Conservation (phyloP, 108 stramenopile genomes). For the Chaetoceros tenuissimus region DNA sequence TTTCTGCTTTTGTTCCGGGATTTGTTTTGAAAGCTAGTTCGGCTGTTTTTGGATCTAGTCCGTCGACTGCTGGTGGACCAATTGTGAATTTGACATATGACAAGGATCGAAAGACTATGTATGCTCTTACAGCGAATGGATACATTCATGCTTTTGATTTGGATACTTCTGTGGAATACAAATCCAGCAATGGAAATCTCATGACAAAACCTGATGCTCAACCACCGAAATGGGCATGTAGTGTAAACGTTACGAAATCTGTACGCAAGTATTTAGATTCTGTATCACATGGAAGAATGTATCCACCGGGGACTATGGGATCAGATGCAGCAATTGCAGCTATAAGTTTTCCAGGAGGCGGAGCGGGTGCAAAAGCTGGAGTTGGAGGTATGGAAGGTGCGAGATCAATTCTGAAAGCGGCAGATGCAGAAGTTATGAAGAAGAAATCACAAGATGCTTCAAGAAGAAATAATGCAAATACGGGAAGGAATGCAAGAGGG, state of each 20-base stretch:
- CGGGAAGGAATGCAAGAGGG: constrained; percentile 17
- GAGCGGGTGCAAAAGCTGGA: constrained; percentile 63
- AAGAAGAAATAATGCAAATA: constrained; percentile 7
- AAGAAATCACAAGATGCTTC: constrained; percentile 12
- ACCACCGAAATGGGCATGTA: constrained; percentile 40
- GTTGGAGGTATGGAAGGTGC: constrained; percentile 89
- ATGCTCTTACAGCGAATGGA: constrained; percentile 65
- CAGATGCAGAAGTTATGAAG: constrained; percentile 32
- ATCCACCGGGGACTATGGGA: constrained; percentile 34
- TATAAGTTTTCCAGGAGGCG: constrained; percentile 65
- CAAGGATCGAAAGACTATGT: constrained; percentile 57
- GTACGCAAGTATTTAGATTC: constrained; percentile 67
- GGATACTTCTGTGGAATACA: not conserved
- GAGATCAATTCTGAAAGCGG: constrained; percentile 50
- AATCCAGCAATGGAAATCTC: not conserved
- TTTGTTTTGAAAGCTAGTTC: constrained; percentile 31
- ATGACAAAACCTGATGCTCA: not conserved
- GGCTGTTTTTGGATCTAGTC: constrained; percentile 44
- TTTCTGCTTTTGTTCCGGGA: constrained; percentile 47
- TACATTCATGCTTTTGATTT: constrained; percentile 72
- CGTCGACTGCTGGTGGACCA: constrained; percentile 49
- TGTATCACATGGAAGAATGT: constrained; percentile 56
- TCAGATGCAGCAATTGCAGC: constrained; percentile 21
- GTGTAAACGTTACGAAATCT: constrained; percentile 44
- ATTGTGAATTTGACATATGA: constrained; percentile 63